A percentile compares a stretch with the other conserved stretches of the same genome.
These are phyloP conservation scores for Cystofilobasidium bisporidii DNA, from an alignment of 768 basidiomycete genomes.

Conservation along the genomic window DNA sequence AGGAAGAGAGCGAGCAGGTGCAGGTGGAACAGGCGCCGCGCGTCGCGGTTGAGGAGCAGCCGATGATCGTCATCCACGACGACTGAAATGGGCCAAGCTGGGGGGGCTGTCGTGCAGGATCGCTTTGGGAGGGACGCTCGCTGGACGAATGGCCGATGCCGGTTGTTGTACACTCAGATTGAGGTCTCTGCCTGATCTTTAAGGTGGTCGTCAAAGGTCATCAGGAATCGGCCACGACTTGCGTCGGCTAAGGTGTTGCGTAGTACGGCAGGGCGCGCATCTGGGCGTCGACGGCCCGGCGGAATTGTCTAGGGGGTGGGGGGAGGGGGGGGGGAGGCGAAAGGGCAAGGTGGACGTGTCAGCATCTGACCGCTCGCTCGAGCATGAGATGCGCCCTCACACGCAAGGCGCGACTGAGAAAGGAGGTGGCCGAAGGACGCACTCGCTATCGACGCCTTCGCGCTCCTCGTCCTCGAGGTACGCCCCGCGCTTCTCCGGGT, in stretches of 20 bases:
- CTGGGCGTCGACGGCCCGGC: slow-evolving; percentile 39
- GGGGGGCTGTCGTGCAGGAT: not conserved
- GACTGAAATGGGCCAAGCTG: slow-evolving; percentile 31
- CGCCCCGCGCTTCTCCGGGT: slow-evolving; percentile 20
- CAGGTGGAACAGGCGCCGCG: slow-evolving; percentile 17
- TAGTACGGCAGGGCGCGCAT: slow-evolving; percentile 39
- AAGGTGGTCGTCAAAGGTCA: not conserved
- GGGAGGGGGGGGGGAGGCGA: not conserved
- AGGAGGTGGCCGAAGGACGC: slow-evolving; percentile 52
- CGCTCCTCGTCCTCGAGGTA: slow-evolving; percentile 8
- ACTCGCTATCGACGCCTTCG: slow-evolving; percentile 27
- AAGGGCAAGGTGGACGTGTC: no score
- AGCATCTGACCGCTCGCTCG: no score
- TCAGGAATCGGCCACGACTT: no score
- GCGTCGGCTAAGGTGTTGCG: slow-evolving; percentile 2
- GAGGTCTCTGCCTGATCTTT: no score
- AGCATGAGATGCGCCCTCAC: no score
- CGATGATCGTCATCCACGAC: slow-evolving; percentile 42
- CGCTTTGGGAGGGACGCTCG: no score
- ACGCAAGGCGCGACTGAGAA: no score
- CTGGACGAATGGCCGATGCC: no score
- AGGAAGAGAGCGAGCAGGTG: slow-evolving; percentile 19
- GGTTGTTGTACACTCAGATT: not conserved
- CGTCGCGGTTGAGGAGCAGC: slow-evolving; percentile 32
- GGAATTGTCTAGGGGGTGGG: slow-evolving; percentile 35